Evolutionary conservation across 164 flowering plant species (phyloP).

Genomic region (Paratinospora sagittata): DNA sequence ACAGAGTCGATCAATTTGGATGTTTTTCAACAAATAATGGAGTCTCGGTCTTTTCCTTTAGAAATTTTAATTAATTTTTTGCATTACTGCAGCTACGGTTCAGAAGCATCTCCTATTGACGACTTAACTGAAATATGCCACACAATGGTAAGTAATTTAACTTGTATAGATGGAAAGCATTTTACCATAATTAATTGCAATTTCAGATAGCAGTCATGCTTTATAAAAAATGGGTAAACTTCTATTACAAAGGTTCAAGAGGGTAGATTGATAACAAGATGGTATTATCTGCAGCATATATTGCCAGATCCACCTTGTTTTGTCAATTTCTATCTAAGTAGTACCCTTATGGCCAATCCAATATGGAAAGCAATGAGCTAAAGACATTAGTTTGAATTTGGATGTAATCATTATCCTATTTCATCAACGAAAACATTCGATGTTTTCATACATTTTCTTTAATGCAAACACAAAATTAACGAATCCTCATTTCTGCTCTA

Average conservation of each 20-base stretch:
- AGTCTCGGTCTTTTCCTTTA: background rate
- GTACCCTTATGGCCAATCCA: no score
- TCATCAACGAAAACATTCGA: background rate
- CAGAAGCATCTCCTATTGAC: constrained; percentile 59
- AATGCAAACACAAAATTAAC: background rate
- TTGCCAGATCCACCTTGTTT: no score
- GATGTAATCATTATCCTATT: background rate
- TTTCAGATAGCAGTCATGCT: background rate
- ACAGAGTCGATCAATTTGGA: background rate
- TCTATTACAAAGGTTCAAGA: no score
- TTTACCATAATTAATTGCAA: background rate
- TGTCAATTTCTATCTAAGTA: background rate
- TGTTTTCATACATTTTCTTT: background rate
- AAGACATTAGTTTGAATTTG: background rate
- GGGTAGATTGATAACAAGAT: background rate
- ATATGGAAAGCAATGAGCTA: background rate
- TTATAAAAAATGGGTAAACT: no score
- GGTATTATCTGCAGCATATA: no score
- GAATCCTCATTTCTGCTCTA: background rate
- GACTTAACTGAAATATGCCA: constrained; percentile 70
- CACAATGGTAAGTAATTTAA: constrained; percentile 42
- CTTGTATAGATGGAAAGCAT: background rate
- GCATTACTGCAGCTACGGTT: constrained; percentile 61
- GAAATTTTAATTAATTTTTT: background rate
- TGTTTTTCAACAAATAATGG: background rate